Evolutionary conservation across 1,284 basidiomycete species (phyloP), one percentile per base, ranked within the genome.

Genomic region (Ganoderma sp.): DNA sequence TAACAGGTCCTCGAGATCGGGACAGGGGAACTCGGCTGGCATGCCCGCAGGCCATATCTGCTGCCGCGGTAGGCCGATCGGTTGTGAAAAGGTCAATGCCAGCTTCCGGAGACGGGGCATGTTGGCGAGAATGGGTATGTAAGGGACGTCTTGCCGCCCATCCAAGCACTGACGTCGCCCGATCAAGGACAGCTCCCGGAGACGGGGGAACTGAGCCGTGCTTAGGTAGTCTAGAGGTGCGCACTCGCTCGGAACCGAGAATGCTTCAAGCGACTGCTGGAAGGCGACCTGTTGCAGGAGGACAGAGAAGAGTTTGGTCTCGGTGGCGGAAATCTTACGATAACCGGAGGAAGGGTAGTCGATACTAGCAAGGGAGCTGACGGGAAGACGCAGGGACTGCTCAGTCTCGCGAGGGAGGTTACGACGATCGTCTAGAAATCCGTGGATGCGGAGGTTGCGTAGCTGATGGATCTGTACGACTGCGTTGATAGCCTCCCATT

Each of bases 401-500:
- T 58, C 56, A 17, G 32, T 39, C 22, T 58, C 19, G 34, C n/a
- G 34, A 58, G 56, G 56, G 19, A 37, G 56, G 19, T 2, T 12
- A 19, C 1, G 34, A n/a, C 56, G 56, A 39, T 39, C 1, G 37
- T 58, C 56, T 6, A 58, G 56, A 17, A 1, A 4, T 14, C 56
- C 56, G 4, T 2, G 1, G 10, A 58, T 39, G 4, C 19, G 56
- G 2, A 58, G 56, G 17, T 10, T 4, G 12, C 56, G 56, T 1
- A 58, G 56, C 34, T 58, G 56, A 22, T 37, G 56, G 3, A 58
- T 22, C 19, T 37, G 34, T 39, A 58, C 10, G 6, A 39, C n/a
- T 0, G 56, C 34, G 19, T 58, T 19, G n/a, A 58, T 58, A 8
- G 56, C 56, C 32, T 58, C 56, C 56, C 56, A 58, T n/a, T 34